Base-by-base conservation (phyloP, 2,329 filamentous ascomycete species). In the Amauroascus verrucosus region DNA sequence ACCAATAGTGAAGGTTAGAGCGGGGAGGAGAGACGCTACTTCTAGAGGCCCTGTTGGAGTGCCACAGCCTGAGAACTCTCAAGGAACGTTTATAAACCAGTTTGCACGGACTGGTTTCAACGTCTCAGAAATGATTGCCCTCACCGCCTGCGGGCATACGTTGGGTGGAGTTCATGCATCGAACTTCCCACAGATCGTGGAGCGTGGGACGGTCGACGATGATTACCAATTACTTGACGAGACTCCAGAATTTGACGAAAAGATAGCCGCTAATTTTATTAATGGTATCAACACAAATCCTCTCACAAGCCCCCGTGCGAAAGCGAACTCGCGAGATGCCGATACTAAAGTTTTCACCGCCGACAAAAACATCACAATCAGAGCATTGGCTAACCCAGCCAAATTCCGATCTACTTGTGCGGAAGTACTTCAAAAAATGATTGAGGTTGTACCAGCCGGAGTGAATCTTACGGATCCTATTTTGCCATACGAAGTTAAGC, bases 1-100 rank as follows among this genome's bases (percentile, higher is more conserved):
- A 2, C 55, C 55, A 14, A 46, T 55, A 28, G 48, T 57, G 3
- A 44, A 49, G n/a, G 33, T 57, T 20, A 48, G 48, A 32, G 45
- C 44, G 2, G 55, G 55, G 11, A 54, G 55, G 24, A 32, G 53
- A 6, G 55, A 57, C 32, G 55, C 55, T 14, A 55, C 55, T 16
- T 26, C 20, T 35, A 35, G 48, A 37, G 55, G 55, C 3, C 35
- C 55, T 16, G 47, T 50, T 6, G 55, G 55, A 6, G 55, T 57
- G 22, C 55, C 55, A n/a, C 28, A 33, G 18, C 48, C 53, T 6
- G 52, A 57, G 32, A 57, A 57, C 30, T 57, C 55, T 3, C 52
- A 54, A 20, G 24, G 52, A 9, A 57, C 53, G 4, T 57, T 57
- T 24, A 55, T 55, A 44, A 55, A 57, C 48, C 55, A 57, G 48